A percentile compares a stretch with the other conserved stretches of the same genome.
Conservation (phyloP, 2,329 filamentous ascomycete species). For the Stagonosporopsis cucurbitacearum region DNA sequence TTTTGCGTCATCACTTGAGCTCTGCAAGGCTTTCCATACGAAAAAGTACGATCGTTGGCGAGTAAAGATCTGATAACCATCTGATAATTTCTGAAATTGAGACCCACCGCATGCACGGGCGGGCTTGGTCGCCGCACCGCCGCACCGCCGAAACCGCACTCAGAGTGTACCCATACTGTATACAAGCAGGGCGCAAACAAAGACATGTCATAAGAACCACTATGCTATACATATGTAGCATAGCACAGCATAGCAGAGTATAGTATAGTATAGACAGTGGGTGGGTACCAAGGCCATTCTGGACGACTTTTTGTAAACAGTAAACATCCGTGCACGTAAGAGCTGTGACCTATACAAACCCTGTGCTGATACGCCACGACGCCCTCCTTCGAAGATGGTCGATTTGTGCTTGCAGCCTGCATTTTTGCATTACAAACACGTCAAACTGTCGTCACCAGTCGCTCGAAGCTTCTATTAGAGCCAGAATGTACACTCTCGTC, state of each 20-base stretch:
- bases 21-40: not conserved
- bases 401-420: too few species aligned
- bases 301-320: too few species aligned
- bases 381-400: too few species aligned
- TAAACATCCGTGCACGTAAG: too few species aligned
- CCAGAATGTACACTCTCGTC: not conserved
- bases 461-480: not conserved
- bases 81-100: slow-evolving; percentile 10
- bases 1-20: not conserved
- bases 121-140: not conserved
- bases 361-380: too few species aligned
- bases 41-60: not conserved
- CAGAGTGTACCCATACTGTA: not conserved
- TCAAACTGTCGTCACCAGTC: not conserved
- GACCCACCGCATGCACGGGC: slow-evolving; percentile 3
- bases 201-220: not conserved
- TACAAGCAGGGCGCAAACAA: not conserved
- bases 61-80: slow-evolving; percentile 13
- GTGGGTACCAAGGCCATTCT: too few species aligned
- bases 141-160: not conserved
- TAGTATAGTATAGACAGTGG: too few species aligned
- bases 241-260: too few species aligned
- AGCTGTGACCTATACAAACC: too few species aligned
- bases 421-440: too few species aligned
- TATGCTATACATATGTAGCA: too few species aligned